Conservation (phyloP, 2,329 filamentous ascomycete genomes). For the Fonsecaea monophora region DNA sequence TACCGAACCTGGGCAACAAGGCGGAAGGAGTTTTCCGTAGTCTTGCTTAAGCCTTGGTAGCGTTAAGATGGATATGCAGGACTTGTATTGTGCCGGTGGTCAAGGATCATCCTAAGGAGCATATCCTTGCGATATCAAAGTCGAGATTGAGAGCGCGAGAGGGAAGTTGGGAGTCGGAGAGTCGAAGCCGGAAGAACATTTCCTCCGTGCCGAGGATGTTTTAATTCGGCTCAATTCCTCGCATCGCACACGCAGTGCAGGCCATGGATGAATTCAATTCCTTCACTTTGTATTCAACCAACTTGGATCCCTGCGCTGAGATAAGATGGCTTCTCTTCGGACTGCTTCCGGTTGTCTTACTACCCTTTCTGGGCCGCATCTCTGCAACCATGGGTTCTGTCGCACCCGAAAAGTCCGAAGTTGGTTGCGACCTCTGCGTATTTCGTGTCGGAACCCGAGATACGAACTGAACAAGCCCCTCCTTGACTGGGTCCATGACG, state of each 20-base stretch:
- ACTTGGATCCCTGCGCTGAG: neutral
- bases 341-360: neutral
- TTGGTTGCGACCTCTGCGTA: neutral
- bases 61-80: neutral
- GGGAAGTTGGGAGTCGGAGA: neutral
- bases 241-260: neutral
- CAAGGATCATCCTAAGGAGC: neutral
- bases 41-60: neutral
- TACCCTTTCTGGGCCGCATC: neutral
- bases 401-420: neutral
- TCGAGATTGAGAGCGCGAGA: neutral
- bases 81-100: neutral
- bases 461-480: conserved; percentile 7
- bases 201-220: conserved; percentile 9
- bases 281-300: neutral
- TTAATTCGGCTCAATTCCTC: neutral
- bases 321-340: neutral
- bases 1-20: neutral
- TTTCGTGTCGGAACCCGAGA: conserved; percentile 14
- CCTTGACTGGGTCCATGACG: neutral
- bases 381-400: neutral
- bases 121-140: neutral
- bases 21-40: neutral
- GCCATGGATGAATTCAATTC: neutral
- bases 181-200: neutral